Base-by-base conservation (phyloP, 2,329 filamentous ascomycete species). In the Alternaria sp. region DNA sequence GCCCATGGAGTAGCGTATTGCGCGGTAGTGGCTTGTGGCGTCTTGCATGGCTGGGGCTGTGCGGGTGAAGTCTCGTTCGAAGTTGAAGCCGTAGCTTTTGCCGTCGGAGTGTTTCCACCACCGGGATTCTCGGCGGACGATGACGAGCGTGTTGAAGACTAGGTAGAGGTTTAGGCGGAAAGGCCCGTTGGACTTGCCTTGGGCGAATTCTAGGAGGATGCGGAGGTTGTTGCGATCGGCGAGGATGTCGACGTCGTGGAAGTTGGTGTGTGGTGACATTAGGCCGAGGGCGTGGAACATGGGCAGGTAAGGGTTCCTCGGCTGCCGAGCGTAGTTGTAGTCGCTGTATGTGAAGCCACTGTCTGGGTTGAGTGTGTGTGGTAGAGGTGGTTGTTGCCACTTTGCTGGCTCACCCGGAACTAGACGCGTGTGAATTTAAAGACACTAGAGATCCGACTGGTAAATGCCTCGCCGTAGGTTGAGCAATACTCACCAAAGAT, bases 181-280 rank as follows among this genome's bases (percentile, higher is more conserved):
- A 4, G 67, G 69, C 1, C 64, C 67, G 14, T 67, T 69, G 11
- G 59, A 37, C 52, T 68, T 71, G 3, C 70, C 71, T 54, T 69
- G 63, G 2, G 65, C 58, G 9, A 70, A 72, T 29, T 72, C 71
- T 1, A 73, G 61, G 0, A 74, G 61, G 2, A 62, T 55, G 8
- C 72, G 70, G 2, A 74, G 61, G 26, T 68, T 73, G 56, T 73
- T 74, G 3, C 72, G 68, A 24, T 74, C 71, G 5, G 68, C 69
- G 17, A 74, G 56, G 3, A 74, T 53, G 28, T 73, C 72, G 24
- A 72, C 42, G 28, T 69, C 52, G 17, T 56, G 61, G 42, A 73
- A 66, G 5, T 60, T 48, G 41, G 58, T 69, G 10, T 56, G 40
- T 4, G 70, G 65, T 10, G 68, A 69, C 67, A 72, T 70, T 17